phyloP scores from a whole-genome alignment of 2,329 filamentous ascomycete species.

The Aspergillus intermedius region DNA sequence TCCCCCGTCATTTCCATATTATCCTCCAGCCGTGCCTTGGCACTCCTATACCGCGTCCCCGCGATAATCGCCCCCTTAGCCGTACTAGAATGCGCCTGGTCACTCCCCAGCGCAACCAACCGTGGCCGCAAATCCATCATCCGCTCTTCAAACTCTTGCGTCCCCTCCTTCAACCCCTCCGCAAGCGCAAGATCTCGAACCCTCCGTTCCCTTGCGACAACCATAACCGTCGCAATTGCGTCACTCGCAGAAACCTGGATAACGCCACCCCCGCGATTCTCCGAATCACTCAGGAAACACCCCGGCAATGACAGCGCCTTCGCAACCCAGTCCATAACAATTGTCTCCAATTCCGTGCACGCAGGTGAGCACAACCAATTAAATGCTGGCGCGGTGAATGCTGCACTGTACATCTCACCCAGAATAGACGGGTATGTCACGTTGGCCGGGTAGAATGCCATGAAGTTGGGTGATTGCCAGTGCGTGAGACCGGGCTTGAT shows the following conservation, averaged over 20 bases:
- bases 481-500: constrained; percentile 91
- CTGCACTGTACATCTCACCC: constrained; percentile 84
- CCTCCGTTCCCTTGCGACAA: constrained; percentile 77
- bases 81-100: constrained; percentile 73
- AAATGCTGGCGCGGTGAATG: constrained; percentile 85
- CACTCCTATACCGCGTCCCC: constrained; percentile 70
- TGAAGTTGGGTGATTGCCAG: constrained; percentile 91
- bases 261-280: constrained; percentile 69
- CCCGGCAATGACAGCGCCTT: constrained; percentile 66
- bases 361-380: constrained; percentile 95
- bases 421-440: constrained; percentile 78
- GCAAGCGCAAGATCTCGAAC: constrained; percentile 54
- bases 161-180: constrained; percentile 39
- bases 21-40: constrained; percentile 57
- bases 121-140: constrained; percentile 60
- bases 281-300: constrained; percentile 65
- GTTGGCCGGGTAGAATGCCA: constrained; percentile 87
- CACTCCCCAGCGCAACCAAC: constrained; percentile 74
- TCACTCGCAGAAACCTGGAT: constrained; percentile 89
- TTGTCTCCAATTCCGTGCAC: constrained; percentile 86
- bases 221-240: constrained; percentile 77
- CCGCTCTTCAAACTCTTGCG: constrained; percentile 61
- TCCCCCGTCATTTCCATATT: constrained; percentile 65
- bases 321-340: constrained; percentile 88
- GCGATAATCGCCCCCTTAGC: constrained; percentile 83